Base-by-base conservation (phyloP, 257 asterid species). In the Sherardia arvensis region DNA sequence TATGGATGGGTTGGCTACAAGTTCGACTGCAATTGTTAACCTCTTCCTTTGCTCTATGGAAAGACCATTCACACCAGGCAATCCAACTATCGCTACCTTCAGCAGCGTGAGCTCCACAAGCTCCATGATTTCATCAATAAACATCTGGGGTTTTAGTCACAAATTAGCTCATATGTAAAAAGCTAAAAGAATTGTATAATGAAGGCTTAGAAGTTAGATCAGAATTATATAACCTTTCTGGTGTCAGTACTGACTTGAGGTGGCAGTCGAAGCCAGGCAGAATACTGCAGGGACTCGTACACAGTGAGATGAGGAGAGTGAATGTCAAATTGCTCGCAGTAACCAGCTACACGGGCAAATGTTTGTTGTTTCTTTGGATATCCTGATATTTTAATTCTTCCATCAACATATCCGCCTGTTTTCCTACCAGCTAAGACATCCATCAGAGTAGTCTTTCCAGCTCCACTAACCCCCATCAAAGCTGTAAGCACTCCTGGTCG, bases 401-500 rank as follows among this genome's bases (percentile, higher is more conserved):
- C 98, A 76, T 85, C 77, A 23, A 88, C 81, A 69, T 84, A 78
- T 47, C 98, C 98, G 0, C 96, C 96, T 0, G 98, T 91, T 80
- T 91, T 91, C 73, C 98, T 69, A 57, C 96, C 96, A 21, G 98
- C 91, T 69, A 91, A 83, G 66, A 91, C 98, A 74, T 91, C 98
- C 98, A 91, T 84, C 61, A 91, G 84, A 63, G 98, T 91, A 40
- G 96, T 91, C 81, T 91, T 91, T 17, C 96, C 98, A 57, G 98
- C 98, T 36, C 98, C 98, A 59, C 96, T 91, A 18, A 91, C 95
- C 26, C 98, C 98, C 61, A 91, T 83, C 62, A 91, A 76, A 58
- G 98, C 98, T 36, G 98, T 91, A 61, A 91, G 85, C 59, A 91
- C 90, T 1, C 96, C 95, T 1, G 98, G 98, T 62, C 78, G 83